Percentiles rank a stretch among this genome's conserved stretches.
Conservation (phyloP, 169 alveolate species). For the Toxoplasma gondii region DNA sequence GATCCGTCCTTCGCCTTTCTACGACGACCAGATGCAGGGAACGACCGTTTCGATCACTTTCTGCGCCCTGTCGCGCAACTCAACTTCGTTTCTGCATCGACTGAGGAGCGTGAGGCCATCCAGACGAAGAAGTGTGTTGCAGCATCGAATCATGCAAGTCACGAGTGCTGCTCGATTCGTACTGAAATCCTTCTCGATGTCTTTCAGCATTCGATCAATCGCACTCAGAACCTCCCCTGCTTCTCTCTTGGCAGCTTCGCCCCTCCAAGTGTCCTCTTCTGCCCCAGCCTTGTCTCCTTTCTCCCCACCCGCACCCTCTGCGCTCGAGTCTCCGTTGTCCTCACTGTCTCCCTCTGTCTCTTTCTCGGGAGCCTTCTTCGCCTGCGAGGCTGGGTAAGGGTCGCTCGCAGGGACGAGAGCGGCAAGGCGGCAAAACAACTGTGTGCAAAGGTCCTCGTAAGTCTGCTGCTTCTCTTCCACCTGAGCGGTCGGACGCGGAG, state of each 20-base stretch:
- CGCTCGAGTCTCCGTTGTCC: neutral
- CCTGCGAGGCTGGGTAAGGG: neutral
- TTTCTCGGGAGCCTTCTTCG: too few species aligned
- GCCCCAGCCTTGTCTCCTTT: too few species aligned
- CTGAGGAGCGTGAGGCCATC: slow-evolving; percentile 64
- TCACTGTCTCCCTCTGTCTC: neutral
- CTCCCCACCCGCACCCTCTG: too few species aligned
- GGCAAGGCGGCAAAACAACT: neutral
- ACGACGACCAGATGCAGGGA: slow-evolving; percentile 68
- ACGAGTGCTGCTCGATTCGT: slow-evolving; percentile 53
- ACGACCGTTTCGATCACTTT: slow-evolving; percentile 61
- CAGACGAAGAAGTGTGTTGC: slow-evolving; percentile 61
- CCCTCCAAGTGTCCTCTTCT: neutral
- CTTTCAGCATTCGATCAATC: slow-evolving; percentile 47
- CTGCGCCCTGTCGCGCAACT: slow-evolving; percentile 58
- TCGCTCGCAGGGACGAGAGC: neutral
- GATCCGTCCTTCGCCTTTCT: too few species aligned
- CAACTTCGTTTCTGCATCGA: slow-evolving; percentile 52
- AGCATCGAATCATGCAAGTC: slow-evolving; percentile 67
- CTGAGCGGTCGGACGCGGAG: neutral
- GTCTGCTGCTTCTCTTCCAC: neutral
- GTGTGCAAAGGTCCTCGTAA: slow-evolving; percentile 1
- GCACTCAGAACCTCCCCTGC: slow-evolving; percentile 24
- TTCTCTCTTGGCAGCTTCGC: neutral
- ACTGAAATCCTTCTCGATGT: slow-evolving; percentile 35